Conservation (phyloP, 768 basidiomycete species). For the Crucibulum laeve region DNA sequence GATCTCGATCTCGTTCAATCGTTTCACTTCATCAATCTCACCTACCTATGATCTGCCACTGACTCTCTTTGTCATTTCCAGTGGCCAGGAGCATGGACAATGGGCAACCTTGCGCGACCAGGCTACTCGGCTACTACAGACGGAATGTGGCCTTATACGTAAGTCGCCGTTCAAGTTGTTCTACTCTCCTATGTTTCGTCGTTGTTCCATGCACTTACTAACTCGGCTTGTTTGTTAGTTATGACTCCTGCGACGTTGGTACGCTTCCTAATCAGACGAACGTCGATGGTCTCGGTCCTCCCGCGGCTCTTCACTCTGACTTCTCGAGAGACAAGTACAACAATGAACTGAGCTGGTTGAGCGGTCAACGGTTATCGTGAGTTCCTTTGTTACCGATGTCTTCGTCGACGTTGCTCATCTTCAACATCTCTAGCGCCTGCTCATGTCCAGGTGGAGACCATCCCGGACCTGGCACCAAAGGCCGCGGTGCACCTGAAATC, state of each 20-base stretch:
- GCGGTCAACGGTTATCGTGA: slow-evolving; percentile 73
- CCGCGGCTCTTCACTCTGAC: slow-evolving; percentile 52
- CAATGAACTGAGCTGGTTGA: slow-evolving; percentile 64
- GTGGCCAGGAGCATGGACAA: slow-evolving; percentile 89
- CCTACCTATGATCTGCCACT: not conserved
- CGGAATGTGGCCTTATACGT: slow-evolving; percentile 83
- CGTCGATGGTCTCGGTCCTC: slow-evolving; percentile 46
- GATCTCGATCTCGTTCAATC: not conserved
- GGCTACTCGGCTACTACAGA: slow-evolving; percentile 80
- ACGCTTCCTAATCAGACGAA: slow-evolving; percentile 72
- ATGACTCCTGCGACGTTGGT: slow-evolving; percentile 70
- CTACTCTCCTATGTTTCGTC: not conserved
- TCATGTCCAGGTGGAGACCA: slow-evolving; percentile 75
- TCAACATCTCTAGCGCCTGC: slow-evolving; percentile 52
- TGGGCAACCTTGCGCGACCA: slow-evolving; percentile 83
- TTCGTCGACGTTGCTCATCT: not conserved
- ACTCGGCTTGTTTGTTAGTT: slow-evolving; percentile 25
- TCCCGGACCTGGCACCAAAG: slow-evolving; percentile 59
- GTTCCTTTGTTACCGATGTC: slow-evolving; percentile 16
- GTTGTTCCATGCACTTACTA: not conserved
- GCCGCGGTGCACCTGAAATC: slow-evolving; percentile 79
- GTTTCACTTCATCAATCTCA: not conserved
- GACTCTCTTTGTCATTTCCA: slow-evolving; percentile 17
- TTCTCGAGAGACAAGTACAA: slow-evolving; percentile 48
- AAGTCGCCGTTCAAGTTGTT: slow-evolving; percentile 16